Evolutionary conservation across 2,329 filamentous ascomycete species (phyloP), one percentile per base, ranked within the genome.

Genomic region (Aspergillus versicolor): DNA sequence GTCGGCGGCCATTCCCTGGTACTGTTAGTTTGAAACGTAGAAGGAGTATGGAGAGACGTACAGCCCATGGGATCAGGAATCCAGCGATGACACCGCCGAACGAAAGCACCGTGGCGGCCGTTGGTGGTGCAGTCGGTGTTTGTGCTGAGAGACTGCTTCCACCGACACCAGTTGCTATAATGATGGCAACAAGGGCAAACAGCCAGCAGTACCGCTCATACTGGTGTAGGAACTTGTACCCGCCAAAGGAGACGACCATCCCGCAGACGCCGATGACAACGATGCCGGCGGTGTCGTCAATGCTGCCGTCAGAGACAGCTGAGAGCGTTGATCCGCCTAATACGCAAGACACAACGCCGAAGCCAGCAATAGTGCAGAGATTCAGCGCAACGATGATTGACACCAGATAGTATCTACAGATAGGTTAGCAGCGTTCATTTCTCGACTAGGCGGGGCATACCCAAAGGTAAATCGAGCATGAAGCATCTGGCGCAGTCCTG

Each of bases 171-270:
- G 56, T 58, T 2, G 56, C 51, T 13, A 58, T 54, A 7, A 54
- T 22, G 22, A 54, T 58, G 1, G 56, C 56, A 9, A 58, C 27
- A 5, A 58, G 45, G 2, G 56, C 50, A 22, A 58, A 54, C 4
- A 51, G 22, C 56, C 56, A 58, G 41, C 51, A 58, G 42, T 58
- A 58, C 9, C 56, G 56, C 51, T 58, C 56, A n/a, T 54, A 54
- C 19, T 58, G 56, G 8, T 58, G 56, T 2, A 58, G 45, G 22
- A 58, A 58, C 13, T 38, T 58, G 21, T 58, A 58, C 8, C 56
- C 56, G 8, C 56, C 56, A n/a, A 58, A 54, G 3, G 51, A 51
- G 5, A 58, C 56, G 2, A 58, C 51, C 56, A 58, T 58, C 2
- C 56, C 56, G 37, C 56, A 58, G 5, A 58, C 12, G 12, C 45